Conservation (phyloP, 2,329 filamentous ascomycete genomes). For the Sporothrix pallida region DNA sequence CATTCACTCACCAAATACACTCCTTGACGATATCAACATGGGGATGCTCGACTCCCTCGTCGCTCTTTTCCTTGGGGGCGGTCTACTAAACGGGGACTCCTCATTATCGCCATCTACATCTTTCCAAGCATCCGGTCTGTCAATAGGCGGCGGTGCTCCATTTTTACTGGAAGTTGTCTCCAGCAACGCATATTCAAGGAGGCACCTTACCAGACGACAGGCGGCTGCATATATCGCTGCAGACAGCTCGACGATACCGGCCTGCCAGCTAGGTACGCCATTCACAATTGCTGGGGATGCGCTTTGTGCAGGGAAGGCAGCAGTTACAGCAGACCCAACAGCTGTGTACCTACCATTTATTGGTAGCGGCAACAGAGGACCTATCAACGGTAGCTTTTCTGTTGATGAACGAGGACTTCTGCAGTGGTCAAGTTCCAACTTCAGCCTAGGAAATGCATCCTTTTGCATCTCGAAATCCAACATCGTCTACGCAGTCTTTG, state of each 20-base stretch:
- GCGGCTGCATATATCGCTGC: constrained; percentile 19
- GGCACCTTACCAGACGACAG: not conserved
- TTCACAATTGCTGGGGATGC: constrained; percentile 9
- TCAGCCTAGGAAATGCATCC: not conserved
- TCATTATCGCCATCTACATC: not conserved
- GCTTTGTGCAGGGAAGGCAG: not conserved
- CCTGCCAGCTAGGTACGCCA: not conserved
- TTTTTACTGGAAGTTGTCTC: not conserved
- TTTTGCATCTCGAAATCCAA: constrained; percentile 22
- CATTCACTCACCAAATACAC: not conserved
- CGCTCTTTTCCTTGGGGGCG: not conserved
- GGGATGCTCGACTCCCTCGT: constrained; percentile 15
- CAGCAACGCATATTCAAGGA: not conserved
- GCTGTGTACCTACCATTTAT: not conserved
- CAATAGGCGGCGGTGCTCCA: not conserved
- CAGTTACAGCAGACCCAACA: not conserved
- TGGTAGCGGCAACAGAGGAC: too few relatives aligned
- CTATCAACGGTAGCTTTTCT: not conserved
- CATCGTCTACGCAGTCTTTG: constrained; percentile 13
- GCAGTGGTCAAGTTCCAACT: constrained; percentile 16
- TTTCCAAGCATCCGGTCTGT: not conserved
- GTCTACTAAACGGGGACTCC: not conserved
- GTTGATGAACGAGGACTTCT: not conserved
- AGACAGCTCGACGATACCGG: not conserved
- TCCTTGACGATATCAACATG: not conserved